Evolutionary conservation across 768 basidiomycete species (phyloP).

Genomic region (Kwoniella dendrophila): DNA sequence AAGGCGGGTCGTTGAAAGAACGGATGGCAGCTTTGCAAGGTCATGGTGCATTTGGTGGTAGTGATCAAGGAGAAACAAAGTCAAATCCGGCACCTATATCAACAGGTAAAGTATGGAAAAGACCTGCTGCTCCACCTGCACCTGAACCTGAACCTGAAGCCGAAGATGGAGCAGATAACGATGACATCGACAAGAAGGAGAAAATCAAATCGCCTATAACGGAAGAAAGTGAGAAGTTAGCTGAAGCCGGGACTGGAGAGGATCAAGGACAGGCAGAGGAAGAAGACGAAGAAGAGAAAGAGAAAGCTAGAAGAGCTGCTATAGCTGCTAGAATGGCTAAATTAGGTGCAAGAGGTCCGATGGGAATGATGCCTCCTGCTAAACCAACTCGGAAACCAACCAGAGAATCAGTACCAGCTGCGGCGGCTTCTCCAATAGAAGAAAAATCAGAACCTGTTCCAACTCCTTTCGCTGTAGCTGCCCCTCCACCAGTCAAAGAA

Average conservation of each 20-base stretch:
- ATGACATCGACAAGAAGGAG: neutral
- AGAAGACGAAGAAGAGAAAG: constrained; percentile 48
- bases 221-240: constrained; percentile 17
- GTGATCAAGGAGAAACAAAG: constrained; percentile 56
- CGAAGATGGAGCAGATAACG: constrained; percentile 33
- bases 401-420: too few relatives aligned
- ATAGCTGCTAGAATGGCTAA: constrained; percentile 92
- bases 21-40: constrained; percentile 93
- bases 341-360: constrained; percentile 68
- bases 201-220: constrained; percentile 16
- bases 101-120: constrained; percentile 80
- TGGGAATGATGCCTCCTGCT: constrained; percentile 68
- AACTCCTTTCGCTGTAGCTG: constrained; percentile 2
- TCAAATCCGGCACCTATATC: constrained; percentile 66
- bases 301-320: constrained; percentile 65
- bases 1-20: constrained; percentile 77
- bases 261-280: constrained; percentile 53
- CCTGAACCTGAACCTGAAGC: constrained; percentile 35
- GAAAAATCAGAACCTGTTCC: constrained; percentile 19
- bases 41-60: constrained; percentile 71
- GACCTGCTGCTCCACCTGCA: constrained; percentile 59
- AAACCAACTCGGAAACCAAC: constrained; percentile 66
- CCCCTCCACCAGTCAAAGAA: constrained; percentile 4
- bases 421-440: neutral
- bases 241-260: constrained; percentile 28